Conservation (phyloP, 805 yeast genomes). For the Cyberlindnera veronae region DNA sequence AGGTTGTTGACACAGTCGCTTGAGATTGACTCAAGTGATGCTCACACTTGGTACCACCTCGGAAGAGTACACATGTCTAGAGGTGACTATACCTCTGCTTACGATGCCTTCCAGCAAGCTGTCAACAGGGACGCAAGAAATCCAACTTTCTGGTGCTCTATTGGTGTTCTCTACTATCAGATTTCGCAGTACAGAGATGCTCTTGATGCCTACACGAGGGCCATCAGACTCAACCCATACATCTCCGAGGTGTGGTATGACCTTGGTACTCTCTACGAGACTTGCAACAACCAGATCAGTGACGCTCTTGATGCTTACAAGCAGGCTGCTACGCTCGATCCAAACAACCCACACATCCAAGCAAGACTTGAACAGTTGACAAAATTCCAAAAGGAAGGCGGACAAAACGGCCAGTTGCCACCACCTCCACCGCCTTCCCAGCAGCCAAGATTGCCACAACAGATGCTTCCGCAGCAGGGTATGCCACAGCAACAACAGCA, state of each 20-base stretch:
- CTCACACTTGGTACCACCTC: constrained; percentile 95
- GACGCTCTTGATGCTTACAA: constrained; percentile 97
- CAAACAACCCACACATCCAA: constrained; percentile 90
- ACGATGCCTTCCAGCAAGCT: constrained; percentile 98
- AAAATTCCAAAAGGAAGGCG: constrained; percentile 67
- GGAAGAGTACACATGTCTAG: constrained; percentile 97
- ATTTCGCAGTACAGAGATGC: constrained; percentile 96
- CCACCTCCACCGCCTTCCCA: constrained; percentile 60
- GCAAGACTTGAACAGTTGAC: constrained; percentile 85
- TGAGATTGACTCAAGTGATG: constrained; percentile 86
- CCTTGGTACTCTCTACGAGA: constrained; percentile 92
- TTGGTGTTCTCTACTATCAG: constrained; percentile 94
- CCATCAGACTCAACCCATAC: constrained; percentile 92
- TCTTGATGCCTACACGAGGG: constrained; percentile 94
- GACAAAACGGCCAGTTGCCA: constrained; percentile 47
- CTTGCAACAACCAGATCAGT: constrained; percentile 91
- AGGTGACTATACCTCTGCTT: constrained; percentile 92
- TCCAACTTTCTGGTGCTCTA: constrained; percentile 97
- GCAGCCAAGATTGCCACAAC: constrained; percentile 59
- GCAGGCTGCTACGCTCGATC: constrained; percentile 94
- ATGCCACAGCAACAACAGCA: constrained; percentile 23
- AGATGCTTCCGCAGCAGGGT: constrained; percentile 47
- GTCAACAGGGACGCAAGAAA: constrained; percentile 95
- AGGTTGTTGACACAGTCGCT: constrained; percentile 80
- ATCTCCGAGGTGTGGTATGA: constrained; percentile 99